phyloP scores from a whole-genome alignment of 164 flowering plant genomes.

The Sextonia rubra region DNA sequence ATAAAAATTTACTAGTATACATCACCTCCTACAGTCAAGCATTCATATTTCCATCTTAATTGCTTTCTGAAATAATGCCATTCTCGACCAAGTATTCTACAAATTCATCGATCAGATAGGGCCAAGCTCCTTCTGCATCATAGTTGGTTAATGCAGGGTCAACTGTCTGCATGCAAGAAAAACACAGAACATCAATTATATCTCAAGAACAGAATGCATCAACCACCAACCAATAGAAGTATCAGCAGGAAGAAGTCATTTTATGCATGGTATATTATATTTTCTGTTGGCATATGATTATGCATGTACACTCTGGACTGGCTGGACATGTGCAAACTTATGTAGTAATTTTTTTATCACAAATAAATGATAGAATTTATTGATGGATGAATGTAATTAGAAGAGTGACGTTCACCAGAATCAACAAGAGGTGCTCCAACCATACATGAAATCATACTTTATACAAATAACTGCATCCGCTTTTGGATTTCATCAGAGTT shows the following conservation, averaged over 20 bases:
- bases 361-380: too few species aligned
- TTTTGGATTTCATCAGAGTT: not conserved
- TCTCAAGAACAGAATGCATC: not conserved
- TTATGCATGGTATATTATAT: not conserved
- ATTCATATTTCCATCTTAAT: conserved; percentile 21
- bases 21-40: not conserved
- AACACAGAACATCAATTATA: conserved; percentile 4
- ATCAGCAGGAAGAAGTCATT: not conserved
- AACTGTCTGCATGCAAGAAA: conserved; percentile 45
- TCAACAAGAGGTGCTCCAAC: not conserved
- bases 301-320: not conserved
- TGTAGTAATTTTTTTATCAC: too few species aligned
- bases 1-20: conserved; percentile 3
- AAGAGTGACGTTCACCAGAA: not conserved
- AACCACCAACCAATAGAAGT: not conserved
- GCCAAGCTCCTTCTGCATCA: conserved; percentile 99
- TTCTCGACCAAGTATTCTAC: conserved; percentile 84
- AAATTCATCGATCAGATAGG: conserved; percentile 92
- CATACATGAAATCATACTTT: not conserved
- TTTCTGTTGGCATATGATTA: not conserved
- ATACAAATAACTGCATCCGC: not conserved
- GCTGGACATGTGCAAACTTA: not conserved
- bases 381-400: not conserved
- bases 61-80: conserved; percentile 41
- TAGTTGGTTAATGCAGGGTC: conserved; percentile 72